Base-by-base conservation (phyloP, 2,329 filamentous ascomycete genomes). In the Coniochaeta hoffmannii region DNA sequence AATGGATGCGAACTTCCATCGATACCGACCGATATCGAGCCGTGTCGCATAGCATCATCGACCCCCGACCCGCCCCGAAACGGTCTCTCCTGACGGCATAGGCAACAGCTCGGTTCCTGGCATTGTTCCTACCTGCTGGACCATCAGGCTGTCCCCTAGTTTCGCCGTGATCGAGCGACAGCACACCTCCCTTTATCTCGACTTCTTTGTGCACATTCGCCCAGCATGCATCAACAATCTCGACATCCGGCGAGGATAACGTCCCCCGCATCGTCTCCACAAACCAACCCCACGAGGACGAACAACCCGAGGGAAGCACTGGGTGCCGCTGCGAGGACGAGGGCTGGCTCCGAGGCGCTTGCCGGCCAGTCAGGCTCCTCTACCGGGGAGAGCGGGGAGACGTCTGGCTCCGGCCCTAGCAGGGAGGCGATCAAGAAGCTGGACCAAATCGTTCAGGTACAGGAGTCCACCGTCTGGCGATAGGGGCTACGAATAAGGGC, bases 391-490 rank as follows among this genome's bases (percentile, higher is more conserved):
- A 73, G 71, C 59, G 71, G 74, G 30, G 73, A 71, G 50, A 70
- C 52, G 11, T 9, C 70, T 55, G 66, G 51, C 34, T 30, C 55
- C 4, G 58, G 77, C 26, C 81, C 82, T 50, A 83, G 80, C 55
- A 80, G 78, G 63, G 89, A 93, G 62, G 83, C 85, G 5, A 73
- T 87, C 68, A 83, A 81, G 72, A 94, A 94, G 75, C 78, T 97
- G 63, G 94, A 95, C 70, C 91, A 96, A 73, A 94, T 97, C 66
- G 86, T 97, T 64, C 90, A 94, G 81, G 91, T 95, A 64, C 53
- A 28, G 19, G 9, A 34, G 49, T 4, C 49, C 11, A 7, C 11
- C 26, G 4, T 51, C 15, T 31, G n/a, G 22, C n/a, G 26, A 19
- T 22, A 22, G 26, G 19, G 22, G 41, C 11, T 12, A 17, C 14